Evolutionary conservation across 306 rosid species (phyloP), one percentile per base, ranked within the genome.

Genomic region (Fagus crenata): DNA sequence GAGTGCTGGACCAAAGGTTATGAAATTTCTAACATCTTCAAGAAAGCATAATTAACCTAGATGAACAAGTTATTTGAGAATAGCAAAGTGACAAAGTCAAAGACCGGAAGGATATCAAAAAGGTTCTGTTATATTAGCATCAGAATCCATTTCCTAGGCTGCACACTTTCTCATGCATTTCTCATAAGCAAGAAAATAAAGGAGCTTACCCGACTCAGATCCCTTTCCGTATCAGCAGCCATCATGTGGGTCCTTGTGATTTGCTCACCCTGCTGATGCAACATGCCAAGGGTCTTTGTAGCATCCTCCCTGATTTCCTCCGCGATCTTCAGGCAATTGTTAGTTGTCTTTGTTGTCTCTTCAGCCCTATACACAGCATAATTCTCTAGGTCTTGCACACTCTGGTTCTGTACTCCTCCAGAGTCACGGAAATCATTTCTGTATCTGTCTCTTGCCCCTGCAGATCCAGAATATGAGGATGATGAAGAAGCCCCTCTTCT

Each of bases 201-300:
- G 5, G 67, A 22, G 74, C 82, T 42, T 85, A 92, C 98, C 93
- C 81, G 76, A 43, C 91, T 89, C 84, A 96, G 82, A 79, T 96
- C 99, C 82, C 84, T 91, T 58, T 93, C 99, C 1, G 92, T 91
- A 1, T 96, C 96, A 59, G 83, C 90, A 73, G 93, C 86, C 86
- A 88, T 90, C 73, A 78, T 83, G 82, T 91, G 99, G 6, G 98
- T 92, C 89, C 97, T 85, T 22, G 85, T 89, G 40, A 96, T 96
- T 72, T 96, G 99, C 2, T 96, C 96, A 58, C 99, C 99, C 90
- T 96, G 99, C 17, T 88, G 81, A 77, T 96, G 88, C 96, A 96
- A 75, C 93, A 84, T 89, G 42, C 89, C 97, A 75, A 96, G 97
- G 42, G 97, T 96, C 79, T 35, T 91, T 37, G 90, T 59, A n/a